Evolutionary conservation across 495 filamentous ascomycete species (phyloP), one percentile per base, ranked within the genome.

Genomic region (Apiosordaria backusii): DNA sequence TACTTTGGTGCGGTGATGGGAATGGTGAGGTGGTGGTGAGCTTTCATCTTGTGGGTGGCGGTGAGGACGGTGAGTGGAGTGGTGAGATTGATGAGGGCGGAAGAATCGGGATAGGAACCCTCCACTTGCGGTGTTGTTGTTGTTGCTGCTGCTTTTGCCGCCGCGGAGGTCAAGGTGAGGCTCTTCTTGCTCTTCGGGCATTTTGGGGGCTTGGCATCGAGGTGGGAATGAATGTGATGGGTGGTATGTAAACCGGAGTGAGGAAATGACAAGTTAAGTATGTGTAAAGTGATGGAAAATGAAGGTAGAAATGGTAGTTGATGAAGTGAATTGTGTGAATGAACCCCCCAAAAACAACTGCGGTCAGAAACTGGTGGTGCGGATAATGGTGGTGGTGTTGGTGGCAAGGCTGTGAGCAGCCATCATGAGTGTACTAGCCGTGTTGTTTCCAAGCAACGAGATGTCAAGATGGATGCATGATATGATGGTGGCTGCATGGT

Each of bases 371-470:
- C 9, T 45, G 35, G 35, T 45, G 35, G 35, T 45, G 35, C 16
- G 35, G 35, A 6, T 45, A 45, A 45, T 45, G 35, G 10, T 45
- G 35, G 35, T 29, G 27, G 27, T 45, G 52, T 7, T 55, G 52
- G 52, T 55, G 52, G 52, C 52, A 55, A 55, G 52, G 52, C 52
- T 55, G 52, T 55, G n/a, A 22, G 52, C 10, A 6, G 52, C 52
- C 52, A 55, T 55, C 1, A 55, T 23, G 52, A 23, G 21, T 7
- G 35, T 45, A 45, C 35, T 13, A 45, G 35, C 35, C 35, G 35
- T 45, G 35, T 45, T 15, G 16, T 45, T 45, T 45, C 35, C 35
- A 13, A 45, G 35, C 35, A 45, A 45, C 35, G 35, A 45, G 35
- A 45, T 45, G 35, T 55, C 52, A 55, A 55, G 9, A 55, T 55